Conservation (phyloP, 352 stramenopile genomes). For the Phytopythium montanum region DNA sequence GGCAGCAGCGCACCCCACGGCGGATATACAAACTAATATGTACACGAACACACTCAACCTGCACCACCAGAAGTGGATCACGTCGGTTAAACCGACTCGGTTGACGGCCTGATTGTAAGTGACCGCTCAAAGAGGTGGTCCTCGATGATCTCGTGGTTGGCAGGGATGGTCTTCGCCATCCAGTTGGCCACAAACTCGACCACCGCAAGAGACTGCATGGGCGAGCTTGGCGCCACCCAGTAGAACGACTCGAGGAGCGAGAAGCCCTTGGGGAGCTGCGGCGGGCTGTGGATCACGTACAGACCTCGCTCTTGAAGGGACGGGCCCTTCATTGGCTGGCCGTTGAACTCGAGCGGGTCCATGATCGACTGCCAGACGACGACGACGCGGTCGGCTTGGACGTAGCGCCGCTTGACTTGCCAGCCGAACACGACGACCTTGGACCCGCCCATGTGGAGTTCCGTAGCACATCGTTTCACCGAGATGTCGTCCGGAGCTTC, state of each 20-base stretch:
- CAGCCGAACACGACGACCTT: constrained; percentile 18
- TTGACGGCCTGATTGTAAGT: too few relatives aligned
- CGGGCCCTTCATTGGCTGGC: constrained; percentile 13
- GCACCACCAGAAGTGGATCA: too few relatives aligned
- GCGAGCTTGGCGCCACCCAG: background rate
- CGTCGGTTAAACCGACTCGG: too few relatives aligned
- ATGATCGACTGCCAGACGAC: constrained; percentile 44
- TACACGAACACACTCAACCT: too few relatives aligned
- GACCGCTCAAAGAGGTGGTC: background rate
- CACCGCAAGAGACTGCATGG: background rate
- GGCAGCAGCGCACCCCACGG: constrained; percentile 7
- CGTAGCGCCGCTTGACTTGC: constrained; percentile 38
- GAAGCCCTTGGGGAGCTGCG: background rate
- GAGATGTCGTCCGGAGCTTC: background rate
- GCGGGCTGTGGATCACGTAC: constrained; percentile 10
- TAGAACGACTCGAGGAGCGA: background rate
- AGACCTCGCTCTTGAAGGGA: constrained; percentile 19
- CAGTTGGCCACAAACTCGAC: constrained; percentile 4
- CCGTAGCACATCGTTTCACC: background rate
- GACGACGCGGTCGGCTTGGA: constrained; percentile 37
- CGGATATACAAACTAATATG: too few relatives aligned
- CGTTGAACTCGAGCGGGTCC: constrained; percentile 37
- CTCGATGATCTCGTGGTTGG: constrained; percentile 9
- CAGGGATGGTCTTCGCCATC: constrained; percentile 10
- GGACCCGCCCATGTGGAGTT: constrained; percentile 2